phyloP scores from a whole-genome alignment of 495 filamentous ascomycete species.

The Lophiostoma macrostomum region DNA sequence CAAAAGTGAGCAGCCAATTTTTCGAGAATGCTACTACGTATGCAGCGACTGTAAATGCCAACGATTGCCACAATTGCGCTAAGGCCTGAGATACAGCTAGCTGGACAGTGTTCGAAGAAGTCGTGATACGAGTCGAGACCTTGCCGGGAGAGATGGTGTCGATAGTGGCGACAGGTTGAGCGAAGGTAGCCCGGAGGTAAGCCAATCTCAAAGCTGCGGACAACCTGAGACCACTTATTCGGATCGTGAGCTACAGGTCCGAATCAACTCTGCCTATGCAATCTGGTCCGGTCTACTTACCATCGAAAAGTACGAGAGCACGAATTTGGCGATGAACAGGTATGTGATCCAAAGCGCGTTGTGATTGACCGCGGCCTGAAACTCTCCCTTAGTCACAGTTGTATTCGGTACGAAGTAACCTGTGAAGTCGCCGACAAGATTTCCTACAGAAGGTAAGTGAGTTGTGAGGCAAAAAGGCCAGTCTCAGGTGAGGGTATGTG shows the following conservation, averaged over 20 bases:
- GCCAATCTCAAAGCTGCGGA: slow-evolving; percentile 37
- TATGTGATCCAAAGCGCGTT: slow-evolving; percentile 56
- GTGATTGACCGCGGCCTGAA: slow-evolving; percentile 26
- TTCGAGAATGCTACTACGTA: slow-evolving; percentile 38
- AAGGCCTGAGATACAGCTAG: slow-evolving; percentile 38
- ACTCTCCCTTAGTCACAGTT: slow-evolving; percentile 28
- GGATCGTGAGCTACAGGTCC: slow-evolving; percentile 31
- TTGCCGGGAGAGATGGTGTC: slow-evolving; percentile 39
- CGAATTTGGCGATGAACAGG: slow-evolving; percentile 59
- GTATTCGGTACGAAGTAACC: slow-evolving; percentile 30
- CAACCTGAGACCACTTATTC: slow-evolving; percentile 37
- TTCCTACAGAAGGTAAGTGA: slow-evolving; percentile 15
- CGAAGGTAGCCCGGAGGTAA: slow-evolving; percentile 37
- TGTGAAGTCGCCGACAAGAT: slow-evolving; percentile 30
- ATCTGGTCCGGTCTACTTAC: slow-evolving; percentile 37
- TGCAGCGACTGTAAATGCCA: slow-evolving; percentile 34
- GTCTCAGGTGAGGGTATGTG: too few species aligned
- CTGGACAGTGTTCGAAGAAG: slow-evolving; percentile 37
- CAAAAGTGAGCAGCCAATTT: slow-evolving; percentile 33
- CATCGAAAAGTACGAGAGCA: slow-evolving; percentile 55
- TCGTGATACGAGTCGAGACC: slow-evolving; percentile 38
- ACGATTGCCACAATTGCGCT: slow-evolving; percentile 33
- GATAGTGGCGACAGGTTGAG: slow-evolving; percentile 34
- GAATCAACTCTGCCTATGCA: not conserved
- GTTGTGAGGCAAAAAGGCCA: too few species aligned